Conservation (phyloP, 2,329 filamentous ascomycete species). For the Ascochyta pisi region DNA sequence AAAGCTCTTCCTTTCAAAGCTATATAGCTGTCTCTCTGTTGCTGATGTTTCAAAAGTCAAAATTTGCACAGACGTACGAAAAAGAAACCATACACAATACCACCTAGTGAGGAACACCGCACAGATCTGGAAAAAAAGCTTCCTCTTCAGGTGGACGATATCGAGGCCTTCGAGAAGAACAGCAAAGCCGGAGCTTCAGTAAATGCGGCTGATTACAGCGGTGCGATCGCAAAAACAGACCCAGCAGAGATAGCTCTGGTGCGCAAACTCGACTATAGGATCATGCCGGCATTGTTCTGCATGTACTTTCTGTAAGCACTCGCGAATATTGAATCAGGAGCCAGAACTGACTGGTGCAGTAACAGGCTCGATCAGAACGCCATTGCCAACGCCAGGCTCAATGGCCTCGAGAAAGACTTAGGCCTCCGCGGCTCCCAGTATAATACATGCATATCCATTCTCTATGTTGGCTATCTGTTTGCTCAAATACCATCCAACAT, state of each 20-base stretch:
- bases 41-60: not conserved
- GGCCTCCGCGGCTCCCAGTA: constrained; percentile 34
- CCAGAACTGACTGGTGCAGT: constrained; percentile 3
- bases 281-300: constrained; percentile 33
- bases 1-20: constrained; percentile 24
- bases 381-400: constrained; percentile 68
- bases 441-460: constrained; percentile 51
- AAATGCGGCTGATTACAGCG: constrained; percentile 28
- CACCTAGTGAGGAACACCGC: constrained; percentile 3
- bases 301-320: constrained; percentile 50
- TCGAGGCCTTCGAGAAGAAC: constrained; percentile 25
- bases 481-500: constrained; percentile 53
- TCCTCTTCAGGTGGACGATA: constrained; percentile 27
- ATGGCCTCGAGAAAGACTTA: constrained; percentile 64
- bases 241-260: constrained; percentile 36
- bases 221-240: constrained; percentile 32
- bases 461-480: constrained; percentile 35
- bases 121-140: constrained; percentile 26
- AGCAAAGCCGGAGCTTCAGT: constrained; percentile 8
- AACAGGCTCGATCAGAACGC: constrained; percentile 64
- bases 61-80: not conserved
- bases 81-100: constrained; percentile 13
- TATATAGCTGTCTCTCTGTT: constrained; percentile 19
- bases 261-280: constrained; percentile 33
- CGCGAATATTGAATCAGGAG: too few relatives aligned